phyloP scores from a whole-genome alignment of 345 rosid genomes.

The Gossypium ekmanianum region DNA sequence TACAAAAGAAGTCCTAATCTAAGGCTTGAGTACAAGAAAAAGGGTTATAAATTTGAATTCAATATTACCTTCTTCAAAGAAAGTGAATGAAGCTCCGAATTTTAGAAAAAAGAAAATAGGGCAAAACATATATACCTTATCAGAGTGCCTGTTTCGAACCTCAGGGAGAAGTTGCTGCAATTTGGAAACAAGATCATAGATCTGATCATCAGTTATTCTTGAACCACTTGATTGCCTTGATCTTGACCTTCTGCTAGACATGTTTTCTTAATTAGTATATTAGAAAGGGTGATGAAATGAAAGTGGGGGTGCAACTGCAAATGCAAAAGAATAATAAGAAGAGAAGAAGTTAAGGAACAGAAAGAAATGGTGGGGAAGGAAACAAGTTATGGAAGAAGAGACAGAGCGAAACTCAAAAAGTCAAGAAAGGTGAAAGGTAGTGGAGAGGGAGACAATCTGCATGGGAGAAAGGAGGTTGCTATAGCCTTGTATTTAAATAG shows the following conservation, averaged over 20 bases:
- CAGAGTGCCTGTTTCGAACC: constrained; percentile 58
- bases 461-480: constrained; percentile 39
- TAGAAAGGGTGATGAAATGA: neutral
- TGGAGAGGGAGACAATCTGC: constrained; percentile 35
- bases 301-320: neutral
- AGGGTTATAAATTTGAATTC: neutral
- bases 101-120: neutral
- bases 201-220: constrained; percentile 86
- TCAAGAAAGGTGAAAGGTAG: neutral
- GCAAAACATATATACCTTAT: constrained; percentile 41
- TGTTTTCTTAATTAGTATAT: constrained; percentile 15
- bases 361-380: neutral
- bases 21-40: neutral
- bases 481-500: constrained; percentile 43
- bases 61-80: neutral
- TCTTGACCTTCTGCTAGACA: constrained; percentile 84
- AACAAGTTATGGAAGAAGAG: constrained; percentile 25
- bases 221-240: constrained; percentile 64
- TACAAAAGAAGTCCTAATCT: neutral
- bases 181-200: constrained; percentile 80
- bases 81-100: too few relatives aligned
- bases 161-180: constrained; percentile 87
- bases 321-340: neutral
- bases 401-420: neutral
- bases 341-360: neutral